Base-by-base conservation (phyloP, 2,329 filamentous ascomycete species). In the Beauveria sp. region DNA sequence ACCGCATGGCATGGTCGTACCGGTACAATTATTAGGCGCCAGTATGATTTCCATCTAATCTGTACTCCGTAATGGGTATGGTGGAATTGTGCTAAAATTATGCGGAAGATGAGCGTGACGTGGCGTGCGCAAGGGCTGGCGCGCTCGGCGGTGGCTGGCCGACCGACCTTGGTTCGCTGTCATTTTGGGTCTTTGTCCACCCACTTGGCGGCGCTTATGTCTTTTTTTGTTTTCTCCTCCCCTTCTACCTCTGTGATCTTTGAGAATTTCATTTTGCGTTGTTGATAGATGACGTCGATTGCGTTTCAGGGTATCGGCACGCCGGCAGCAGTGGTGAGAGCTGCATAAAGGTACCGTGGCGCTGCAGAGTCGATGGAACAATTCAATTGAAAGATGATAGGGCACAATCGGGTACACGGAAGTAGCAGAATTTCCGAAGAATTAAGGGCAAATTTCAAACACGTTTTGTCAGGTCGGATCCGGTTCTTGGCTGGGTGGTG, bases 351-450 rank as follows among this genome's bases (percentile, higher is more conserved):
- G 7, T 34, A n/a, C 28, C n/a, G n/a, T 26, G 10, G 43, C 43
- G 45, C n/a, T 49, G 45, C 18, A 30, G 5, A 28, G 55, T 16
- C 18, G 1, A 20, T 2, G 42, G 9, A 45, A 24, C 22, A n/a
- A 43, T 22, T 28, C 20, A 30, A 43, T 8, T 43, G 42, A n/a
- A 54, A 20, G 24, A 22, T 20, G 38, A 49, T 43, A 38, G 12
- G 58, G 47, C 58, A n/a, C 42, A 45, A 61, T 61, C 58, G 58
- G 58, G 30, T 50, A 49, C 20, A 50, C 58, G 58, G 58, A 42
- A 60, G 42, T 54, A 50, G 22, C 42, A 49, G 50, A 26, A 34
- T 38, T 45, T 45, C 28, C 47, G 30, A 55, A 49, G 14, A 34
- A 40, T 8, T 9, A 14, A 40, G 22, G 50, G 20, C 45, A 53